Evolutionary conservation across 2,329 filamentous ascomycete species (phyloP), one percentile per base, ranked within the genome.

Genomic region (Pseudofabraea citricarpa): DNA sequence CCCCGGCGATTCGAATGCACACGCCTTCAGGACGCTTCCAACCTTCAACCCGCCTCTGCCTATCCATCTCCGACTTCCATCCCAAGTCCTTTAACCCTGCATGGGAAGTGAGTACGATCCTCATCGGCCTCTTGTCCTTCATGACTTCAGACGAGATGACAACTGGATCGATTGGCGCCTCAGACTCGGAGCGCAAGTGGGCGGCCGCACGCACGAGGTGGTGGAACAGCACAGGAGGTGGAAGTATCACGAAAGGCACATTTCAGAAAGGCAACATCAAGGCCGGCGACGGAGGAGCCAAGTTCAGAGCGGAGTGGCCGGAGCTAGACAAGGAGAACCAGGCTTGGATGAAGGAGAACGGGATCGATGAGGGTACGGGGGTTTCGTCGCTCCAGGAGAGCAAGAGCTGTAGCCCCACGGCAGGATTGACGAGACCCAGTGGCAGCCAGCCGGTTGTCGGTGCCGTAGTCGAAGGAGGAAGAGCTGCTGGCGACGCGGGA

Each of bases 101-200:
- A 1, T 98, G 93, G 93, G 91, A 95, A 61, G 93, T 98, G 6
- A 91, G 86, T 43, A 98, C 93, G 1, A 98, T 98, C 52, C 72
- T 98, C 13, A 94, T 95, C 43, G 93, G 93, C 8, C 77, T 98
- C 21, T 73, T 97, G 50, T 94, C 87, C 29, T 98, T 98, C 68
- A 98, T 98, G 93, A 97, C 91, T 2, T 89, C 87, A 53, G 91
- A 98, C 61, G 93, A 98, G 70, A 96, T 97, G 86, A 98, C 93
- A 0, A 97, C 93, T 0, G 93, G 93, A 2, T 90, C 85, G 22
- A 80, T 98, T 22, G 83, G 84, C 5, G 87, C 83, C 15, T 85
- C 80, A 0, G 79, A 87, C 39, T 72, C 77, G 3, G 90, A 97
- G 71, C 80, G 91, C 48, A 85, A 81, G 63, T 77, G 84, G 56